Conservation (phyloP, 495 filamentous ascomycete genomes). For the Lentithecium fluviatile region DNA sequence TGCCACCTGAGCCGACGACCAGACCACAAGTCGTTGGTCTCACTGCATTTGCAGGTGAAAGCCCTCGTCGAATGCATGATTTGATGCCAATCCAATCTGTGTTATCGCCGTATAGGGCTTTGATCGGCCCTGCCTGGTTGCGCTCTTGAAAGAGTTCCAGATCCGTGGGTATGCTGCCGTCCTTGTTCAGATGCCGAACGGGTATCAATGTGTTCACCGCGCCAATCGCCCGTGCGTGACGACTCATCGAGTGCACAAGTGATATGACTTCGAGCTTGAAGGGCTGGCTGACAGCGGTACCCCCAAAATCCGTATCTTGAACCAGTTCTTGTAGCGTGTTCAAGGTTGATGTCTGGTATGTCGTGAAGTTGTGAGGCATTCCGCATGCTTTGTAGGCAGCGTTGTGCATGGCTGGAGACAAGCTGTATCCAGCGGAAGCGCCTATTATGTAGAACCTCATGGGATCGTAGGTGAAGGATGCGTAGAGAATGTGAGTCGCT, state of each 20-base stretch:
- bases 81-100: constrained; percentile 80
- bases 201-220: constrained; percentile 83
- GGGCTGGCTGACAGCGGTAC: constrained; percentile 69
- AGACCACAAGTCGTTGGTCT: constrained; percentile 67
- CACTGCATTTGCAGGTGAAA: constrained; percentile 77
- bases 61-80: constrained; percentile 67
- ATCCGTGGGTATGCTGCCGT: constrained; percentile 65
- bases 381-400: constrained; percentile 70
- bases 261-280: constrained; percentile 73
- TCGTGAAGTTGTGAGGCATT: constrained; percentile 70
- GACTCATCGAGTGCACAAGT: constrained; percentile 65
- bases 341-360: constrained; percentile 61
- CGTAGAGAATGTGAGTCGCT: constrained; percentile 55
- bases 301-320: constrained; percentile 66
- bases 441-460: constrained; percentile 75
- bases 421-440: constrained; percentile 69
- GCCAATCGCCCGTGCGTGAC: constrained; percentile 76
- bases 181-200: constrained; percentile 56
- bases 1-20: constrained; percentile 77
- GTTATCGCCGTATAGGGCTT: constrained; percentile 77
- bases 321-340: constrained; percentile 63
- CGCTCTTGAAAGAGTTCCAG: constrained; percentile 61
- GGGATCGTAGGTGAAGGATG: constrained; percentile 60
- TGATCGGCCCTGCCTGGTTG: constrained; percentile 62
- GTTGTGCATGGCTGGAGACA: constrained; percentile 77